Evolutionary conservation across 306 rosid genomes (phyloP).

Genomic region (Prunus dulcis): DNA sequence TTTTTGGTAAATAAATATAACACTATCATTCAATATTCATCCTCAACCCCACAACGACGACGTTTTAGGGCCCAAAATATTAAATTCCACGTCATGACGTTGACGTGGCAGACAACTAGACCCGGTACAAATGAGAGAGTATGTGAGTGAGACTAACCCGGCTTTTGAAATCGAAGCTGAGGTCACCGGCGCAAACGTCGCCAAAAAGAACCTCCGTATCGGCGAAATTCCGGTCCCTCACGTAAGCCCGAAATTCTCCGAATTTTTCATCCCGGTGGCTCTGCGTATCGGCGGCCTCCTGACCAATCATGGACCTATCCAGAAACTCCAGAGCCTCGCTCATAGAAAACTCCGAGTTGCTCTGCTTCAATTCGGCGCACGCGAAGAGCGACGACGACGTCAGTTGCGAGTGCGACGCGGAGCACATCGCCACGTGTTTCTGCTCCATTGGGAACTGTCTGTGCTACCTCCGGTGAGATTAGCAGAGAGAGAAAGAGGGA

Average conservation of each 20-base stretch:
- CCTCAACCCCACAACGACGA: background rate
- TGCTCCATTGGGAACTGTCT: slow-evolving; percentile 29
- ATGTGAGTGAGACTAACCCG: slow-evolving; percentile 41
- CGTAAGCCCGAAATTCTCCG: slow-evolving; percentile 23
- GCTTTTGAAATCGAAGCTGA: slow-evolving; percentile 29
- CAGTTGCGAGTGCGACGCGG: slow-evolving; percentile 15
- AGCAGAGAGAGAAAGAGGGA: slow-evolving; percentile 3
- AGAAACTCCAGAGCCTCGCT: slow-evolving; percentile 26
- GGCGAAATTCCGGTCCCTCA: slow-evolving; percentile 10
- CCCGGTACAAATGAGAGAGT: background rate
- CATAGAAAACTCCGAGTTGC: slow-evolving; percentile 45
- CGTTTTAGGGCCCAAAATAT: background rate
- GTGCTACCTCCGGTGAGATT: slow-evolving; percentile 20
- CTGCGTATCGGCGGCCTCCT: background rate
- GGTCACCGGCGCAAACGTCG: slow-evolving; percentile 27
- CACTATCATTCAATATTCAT: background rate
- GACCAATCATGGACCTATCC: slow-evolving; percentile 6
- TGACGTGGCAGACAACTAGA: background rate
- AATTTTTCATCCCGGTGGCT: slow-evolving; percentile 27
- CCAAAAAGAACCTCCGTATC: slow-evolving; percentile 27
- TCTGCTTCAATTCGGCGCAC: slow-evolving; percentile 30
- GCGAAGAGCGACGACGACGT: slow-evolving; percentile 15
- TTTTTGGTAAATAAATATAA: background rate
- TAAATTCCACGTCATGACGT: background rate
- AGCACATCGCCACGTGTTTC: slow-evolving; percentile 13